A percentile compares a stretch with the other conserved stretches of the same genome.
These are phyloP conservation scores for Hymenoscyphus repandus DNA, from an alignment of 2,329 filamentous ascomycete species.

Conservation along the genomic window DNA sequence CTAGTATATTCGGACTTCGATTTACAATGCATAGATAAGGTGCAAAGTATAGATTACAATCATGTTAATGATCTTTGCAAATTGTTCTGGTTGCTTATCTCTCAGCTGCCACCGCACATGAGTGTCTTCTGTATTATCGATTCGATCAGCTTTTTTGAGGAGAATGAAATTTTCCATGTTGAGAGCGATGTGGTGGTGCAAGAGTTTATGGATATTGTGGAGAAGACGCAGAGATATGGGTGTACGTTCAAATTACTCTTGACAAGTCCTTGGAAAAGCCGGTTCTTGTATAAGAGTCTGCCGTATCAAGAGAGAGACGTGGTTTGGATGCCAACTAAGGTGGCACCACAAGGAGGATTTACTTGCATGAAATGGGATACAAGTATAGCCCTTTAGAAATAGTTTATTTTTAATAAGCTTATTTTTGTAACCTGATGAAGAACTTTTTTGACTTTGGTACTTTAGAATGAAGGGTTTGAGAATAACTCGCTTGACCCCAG, in stretches of 20 bases:
- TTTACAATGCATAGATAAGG: background rate
- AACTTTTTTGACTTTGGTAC: too few relatives aligned
- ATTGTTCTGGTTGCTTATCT: background rate
- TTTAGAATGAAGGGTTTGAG: too few relatives aligned
- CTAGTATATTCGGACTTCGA: background rate
- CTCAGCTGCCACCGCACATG: background rate
- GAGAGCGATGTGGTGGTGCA: background rate
- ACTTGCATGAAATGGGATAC: background rate
- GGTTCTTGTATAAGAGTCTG: background rate
- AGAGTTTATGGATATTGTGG: background rate
- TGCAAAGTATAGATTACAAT: background rate
- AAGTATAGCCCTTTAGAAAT: background rate
- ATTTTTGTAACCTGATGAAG: too few relatives aligned
- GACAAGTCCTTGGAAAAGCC: background rate
- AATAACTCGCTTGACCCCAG: too few relatives aligned
- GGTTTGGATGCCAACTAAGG: slow-evolving; percentile 1
- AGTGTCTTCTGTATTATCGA: background rate
- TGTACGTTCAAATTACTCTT: background rate
- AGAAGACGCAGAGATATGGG: background rate
- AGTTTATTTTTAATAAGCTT: too few relatives aligned
- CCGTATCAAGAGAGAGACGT: background rate
- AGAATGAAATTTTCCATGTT: background rate
- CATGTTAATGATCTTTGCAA: background rate
- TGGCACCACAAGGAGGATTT: background rate
- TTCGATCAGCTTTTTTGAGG: slow-evolving; percentile 1